These are phyloP conservation scores for Gardenia jasminoides DNA, from an alignment of 257 asterid genomes.

Conservation along the genomic window DNA sequence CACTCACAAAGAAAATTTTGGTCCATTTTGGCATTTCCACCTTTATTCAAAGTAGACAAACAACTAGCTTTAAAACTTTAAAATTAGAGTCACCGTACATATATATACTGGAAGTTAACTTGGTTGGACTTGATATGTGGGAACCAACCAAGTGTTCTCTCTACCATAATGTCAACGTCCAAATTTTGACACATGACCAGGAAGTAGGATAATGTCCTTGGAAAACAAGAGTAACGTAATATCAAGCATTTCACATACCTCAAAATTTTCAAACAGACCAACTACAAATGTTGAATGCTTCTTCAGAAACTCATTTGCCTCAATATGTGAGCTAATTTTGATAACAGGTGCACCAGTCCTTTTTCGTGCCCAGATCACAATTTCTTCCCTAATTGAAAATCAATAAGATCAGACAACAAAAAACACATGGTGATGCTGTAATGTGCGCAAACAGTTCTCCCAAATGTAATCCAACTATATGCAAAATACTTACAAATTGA, in stretches of 20 bases:
- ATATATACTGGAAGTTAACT: neutral
- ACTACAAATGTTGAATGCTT: slow-evolving; percentile 65
- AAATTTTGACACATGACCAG: neutral
- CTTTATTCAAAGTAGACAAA: neutral
- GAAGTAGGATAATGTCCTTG: neutral
- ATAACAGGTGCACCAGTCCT: slow-evolving; percentile 80
- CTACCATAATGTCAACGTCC: neutral
- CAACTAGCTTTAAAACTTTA: neutral
- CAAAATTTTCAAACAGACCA: slow-evolving; percentile 69
- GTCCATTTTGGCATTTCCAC: neutral
- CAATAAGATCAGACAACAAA: slow-evolving; percentile 6
- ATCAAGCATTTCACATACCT: slow-evolving; percentile 44
- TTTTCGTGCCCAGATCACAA: slow-evolving; percentile 88
- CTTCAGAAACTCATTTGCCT: slow-evolving; percentile 66
- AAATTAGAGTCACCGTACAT: neutral
- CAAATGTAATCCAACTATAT: neutral
- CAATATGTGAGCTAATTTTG: slow-evolving; percentile 50
- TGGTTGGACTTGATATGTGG: neutral
- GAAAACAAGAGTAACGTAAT: neutral
- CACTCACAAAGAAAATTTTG: neutral
- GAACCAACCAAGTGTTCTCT: neutral
- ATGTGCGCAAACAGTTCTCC: neutral
- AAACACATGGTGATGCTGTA: neutral
- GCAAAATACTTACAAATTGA: neutral
- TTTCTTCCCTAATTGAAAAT: slow-evolving; percentile 65